These are phyloP conservation scores for Gynochthodes officinalis DNA, from an alignment of 257 asterid genomes.

Conservation along the genomic window DNA sequence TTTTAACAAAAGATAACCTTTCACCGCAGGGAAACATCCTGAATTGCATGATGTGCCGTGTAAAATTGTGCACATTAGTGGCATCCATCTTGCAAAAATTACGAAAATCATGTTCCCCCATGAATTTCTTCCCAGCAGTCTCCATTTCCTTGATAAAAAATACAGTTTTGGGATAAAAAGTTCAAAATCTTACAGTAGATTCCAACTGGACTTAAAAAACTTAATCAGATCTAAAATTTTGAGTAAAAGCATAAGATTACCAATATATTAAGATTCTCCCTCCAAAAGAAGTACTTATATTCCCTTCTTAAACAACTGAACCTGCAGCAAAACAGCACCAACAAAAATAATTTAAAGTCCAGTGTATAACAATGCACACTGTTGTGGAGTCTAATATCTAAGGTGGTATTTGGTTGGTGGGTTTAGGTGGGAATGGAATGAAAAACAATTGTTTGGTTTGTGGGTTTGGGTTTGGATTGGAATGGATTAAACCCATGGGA, in stretches of 20 bases:
- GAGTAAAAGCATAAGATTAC: conserved; percentile 36
- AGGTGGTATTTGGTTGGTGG: too few species aligned
- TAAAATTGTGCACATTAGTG: conserved; percentile 77
- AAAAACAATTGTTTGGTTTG: too few species aligned
- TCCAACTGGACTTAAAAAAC: conserved; percentile 2
- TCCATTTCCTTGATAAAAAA: conserved; percentile 73
- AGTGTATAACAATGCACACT: conserved; percentile 1
- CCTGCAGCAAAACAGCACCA: conserved; percentile 40
- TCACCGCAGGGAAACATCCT: conserved; percentile 64
- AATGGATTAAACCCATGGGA: too few species aligned
- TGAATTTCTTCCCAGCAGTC: conserved; percentile 70
- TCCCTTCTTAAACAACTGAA: conserved; percentile 89
- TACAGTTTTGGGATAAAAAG: conserved; percentile 16
- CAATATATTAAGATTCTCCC: conserved; percentile 56
- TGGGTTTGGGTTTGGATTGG: too few species aligned
- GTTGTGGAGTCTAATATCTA: neutral
- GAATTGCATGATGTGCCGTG: conserved; percentile 55
- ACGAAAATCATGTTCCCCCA: conserved; percentile 95
- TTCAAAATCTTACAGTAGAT: conserved; percentile 10
- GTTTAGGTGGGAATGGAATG: too few species aligned
- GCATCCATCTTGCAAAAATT: conserved; percentile 99
- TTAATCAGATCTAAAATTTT: neutral
- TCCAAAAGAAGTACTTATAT: conserved; percentile 95
- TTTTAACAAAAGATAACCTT: conserved; percentile 40
- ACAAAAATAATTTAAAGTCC: conserved; percentile 10